Evolutionary conservation across 2,329 filamentous ascomycete species (phyloP), one percentile per base, ranked within the genome.

Genomic region (Dactylellina haptotyla): DNA sequence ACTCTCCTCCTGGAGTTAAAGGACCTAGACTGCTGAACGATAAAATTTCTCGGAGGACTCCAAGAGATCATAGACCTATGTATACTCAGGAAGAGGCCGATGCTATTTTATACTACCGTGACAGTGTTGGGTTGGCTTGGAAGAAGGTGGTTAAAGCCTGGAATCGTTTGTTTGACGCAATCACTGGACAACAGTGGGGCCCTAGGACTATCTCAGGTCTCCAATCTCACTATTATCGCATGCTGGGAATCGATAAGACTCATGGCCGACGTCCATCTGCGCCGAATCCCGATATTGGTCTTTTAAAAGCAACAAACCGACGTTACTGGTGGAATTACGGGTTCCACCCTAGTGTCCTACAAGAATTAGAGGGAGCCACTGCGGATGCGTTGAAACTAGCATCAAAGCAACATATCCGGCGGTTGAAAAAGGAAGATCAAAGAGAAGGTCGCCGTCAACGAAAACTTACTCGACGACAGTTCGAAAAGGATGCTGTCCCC

Each of bases 291-390:
- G 69, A 73, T 12, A 73, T 66, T 34, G 69, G 69, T 20, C 53
- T 73, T 9, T 39, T 73, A 25, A 73, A 73, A 28, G 48, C 69
- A 20, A 73, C 59, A 4, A 65, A 54, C 16, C 69, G 69, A 56
- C 69, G 69, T 3, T 73, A 73, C 25, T 73, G 69, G 69, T 73
- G 69, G 69, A 57, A 25, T 18, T 73, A 73, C 25, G 61, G 69
- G 32, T 41, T 26, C 8, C 45, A 64, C n/a, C 69, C 69, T 3
- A 48, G 37, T 8, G 34, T 66, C 9, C 10, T 56, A 2, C 25
- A 50, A 5, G 28, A 53, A 34, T 26, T 66, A 4, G n/a, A 18
- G 20, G 20, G 34, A 6, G 26, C 61, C n/a, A 73, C 61, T 4
- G 54, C 46, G 28, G 61, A 66, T 4, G 37, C 65, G 18, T 23